Evolutionary conservation across 1,284 basidiomycete species (phyloP), one percentile per base, ranked within the genome.

Genomic region (Cryptococcus amylolentus): DNA sequence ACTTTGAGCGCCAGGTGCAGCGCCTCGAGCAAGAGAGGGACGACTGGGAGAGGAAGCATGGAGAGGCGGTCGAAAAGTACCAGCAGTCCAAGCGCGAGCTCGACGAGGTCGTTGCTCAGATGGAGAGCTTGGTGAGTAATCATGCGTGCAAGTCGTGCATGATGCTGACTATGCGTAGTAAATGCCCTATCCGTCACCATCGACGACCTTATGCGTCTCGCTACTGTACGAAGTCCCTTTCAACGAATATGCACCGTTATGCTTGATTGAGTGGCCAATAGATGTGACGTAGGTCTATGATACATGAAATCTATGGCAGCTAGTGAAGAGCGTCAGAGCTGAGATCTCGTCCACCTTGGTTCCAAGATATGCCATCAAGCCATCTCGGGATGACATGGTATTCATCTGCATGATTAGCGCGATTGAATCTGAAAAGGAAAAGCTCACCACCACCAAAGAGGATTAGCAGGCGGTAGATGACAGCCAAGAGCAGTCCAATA

Each of bases 1-100:
- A 98, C 82, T 96, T 93, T 78, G 95, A 98, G 80, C 86, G 94
- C 54, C 91, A 96, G 73, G 86, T 97, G 23, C 82, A 86, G 66
- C 85, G 89, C 53, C 81, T 85, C 57, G 94, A 98, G 78, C 86
- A 90, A 75, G 96, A 99, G 79, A 86, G 93, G 59, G 94, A 97
- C 75, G 75, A 79, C 52, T 92, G 89, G 91, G 95, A 98, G 84
- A 84, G 87, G 82, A 98, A 97, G 81, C 90, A 86, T 81, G 92
- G 94, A 88, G 89, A 91, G 68, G 81, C 84, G 61, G 75, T 85
- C 66, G 80, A 79, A 70, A 91, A 91, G 78, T 91, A 87, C 81
- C 82, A 82, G 71, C 71, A 82, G 60, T 86, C 88, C 59, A 88
- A 97, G 80, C 78, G 79, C 55, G 94, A 97, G 70, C 82, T 98